phyloP scores from a whole-genome alignment of 805 yeast species.

The Lipomyces mesembrius region DNA sequence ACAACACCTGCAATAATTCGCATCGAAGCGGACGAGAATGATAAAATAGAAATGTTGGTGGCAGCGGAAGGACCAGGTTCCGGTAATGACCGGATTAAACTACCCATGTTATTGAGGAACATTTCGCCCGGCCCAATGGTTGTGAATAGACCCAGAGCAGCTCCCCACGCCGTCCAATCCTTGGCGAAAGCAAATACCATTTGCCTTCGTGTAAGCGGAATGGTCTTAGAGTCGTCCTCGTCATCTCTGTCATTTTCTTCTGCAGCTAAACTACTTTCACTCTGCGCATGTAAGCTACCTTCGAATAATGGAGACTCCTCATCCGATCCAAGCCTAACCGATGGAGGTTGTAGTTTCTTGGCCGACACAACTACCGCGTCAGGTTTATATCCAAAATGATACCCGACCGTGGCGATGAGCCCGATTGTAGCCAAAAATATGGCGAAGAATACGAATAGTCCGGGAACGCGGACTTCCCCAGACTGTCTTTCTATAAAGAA shows the following conservation, averaged over 20 bases:
- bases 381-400: constrained; percentile 21
- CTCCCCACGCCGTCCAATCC: constrained; percentile 65
- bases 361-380: not conserved
- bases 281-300: not conserved
- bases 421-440: constrained; percentile 33
- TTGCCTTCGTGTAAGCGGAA: constrained; percentile 40
- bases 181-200: constrained; percentile 47
- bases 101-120: constrained; percentile 81
- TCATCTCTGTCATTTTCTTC: constrained; percentile 40
- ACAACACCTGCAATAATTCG: constrained; percentile 69
- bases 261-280: not conserved
- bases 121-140: constrained; percentile 84
- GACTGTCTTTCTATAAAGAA: constrained; percentile 45
- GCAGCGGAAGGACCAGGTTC: constrained; percentile 41
- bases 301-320: constrained; percentile 19
- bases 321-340: not conserved
- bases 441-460: constrained; percentile 36
- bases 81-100: constrained; percentile 57
- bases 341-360: not conserved
- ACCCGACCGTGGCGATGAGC: constrained; percentile 28
- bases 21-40: constrained; percentile 69
- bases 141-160: constrained; percentile 66
- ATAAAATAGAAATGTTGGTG: constrained; percentile 59
- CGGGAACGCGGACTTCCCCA: constrained; percentile 34
- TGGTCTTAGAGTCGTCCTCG: constrained; percentile 41